A percentile compares a stretch with the other conserved stretches of the same genome.
Evolutionary conservation across 2,329 filamentous ascomycete genomes (phyloP).

Genomic region (Colletotrichum australisinense): DNA sequence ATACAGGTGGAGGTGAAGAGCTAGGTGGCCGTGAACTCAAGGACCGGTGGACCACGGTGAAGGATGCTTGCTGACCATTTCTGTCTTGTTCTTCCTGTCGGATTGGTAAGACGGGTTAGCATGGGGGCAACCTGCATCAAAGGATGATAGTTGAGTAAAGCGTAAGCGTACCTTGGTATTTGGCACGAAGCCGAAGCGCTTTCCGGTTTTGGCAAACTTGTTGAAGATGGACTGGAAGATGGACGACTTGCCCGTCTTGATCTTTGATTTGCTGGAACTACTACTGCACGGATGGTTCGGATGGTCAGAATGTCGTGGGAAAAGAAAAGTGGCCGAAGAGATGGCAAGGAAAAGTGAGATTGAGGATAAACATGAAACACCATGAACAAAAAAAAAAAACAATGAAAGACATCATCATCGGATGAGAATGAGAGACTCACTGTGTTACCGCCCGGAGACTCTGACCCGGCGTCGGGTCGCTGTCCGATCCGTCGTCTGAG

Average conservation of each 20-base stretch:
- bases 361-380: background rate
- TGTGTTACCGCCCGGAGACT: background rate
- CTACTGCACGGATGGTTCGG: background rate
- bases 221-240: constrained; percentile 29
- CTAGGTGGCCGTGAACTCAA: background rate
- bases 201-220: constrained; percentile 25
- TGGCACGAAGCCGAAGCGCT: constrained; percentile 31
- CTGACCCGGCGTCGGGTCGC: constrained; percentile 8
- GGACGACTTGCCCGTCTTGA: constrained; percentile 8
- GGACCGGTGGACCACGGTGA: background rate
- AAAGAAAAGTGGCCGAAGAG: background rate
- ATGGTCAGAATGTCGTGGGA: background rate
- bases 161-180: constrained; percentile 30
- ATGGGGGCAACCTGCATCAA: background rate
- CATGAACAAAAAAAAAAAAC: background rate
- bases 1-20: background rate
- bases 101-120: constrained; percentile 1
- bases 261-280: constrained; percentile 2
- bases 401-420: background rate
- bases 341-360: background rate
- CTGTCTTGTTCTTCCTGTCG: constrained; percentile 44
- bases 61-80: constrained; percentile 38
- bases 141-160: background rate
- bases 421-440: constrained; percentile 1
- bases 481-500: constrained; percentile 26